phyloP scores from a whole-genome alignment of 2,329 filamentous ascomycete species.

The Talaromyces sp. region DNA sequence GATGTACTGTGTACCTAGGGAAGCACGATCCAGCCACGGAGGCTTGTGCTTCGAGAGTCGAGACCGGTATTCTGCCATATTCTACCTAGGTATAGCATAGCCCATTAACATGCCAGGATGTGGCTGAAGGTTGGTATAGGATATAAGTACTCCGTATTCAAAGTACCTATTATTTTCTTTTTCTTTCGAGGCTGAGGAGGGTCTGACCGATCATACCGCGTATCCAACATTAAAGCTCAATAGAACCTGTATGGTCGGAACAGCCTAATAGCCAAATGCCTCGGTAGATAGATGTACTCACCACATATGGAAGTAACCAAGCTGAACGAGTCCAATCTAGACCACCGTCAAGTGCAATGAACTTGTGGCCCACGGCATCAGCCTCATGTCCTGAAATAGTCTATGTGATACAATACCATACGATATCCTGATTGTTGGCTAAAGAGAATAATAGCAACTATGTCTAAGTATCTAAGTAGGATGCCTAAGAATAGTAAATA shows the following conservation, averaged over 20 bases:
- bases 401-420: background rate
- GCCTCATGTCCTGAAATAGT: background rate
- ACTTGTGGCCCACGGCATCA: background rate
- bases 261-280: background rate
- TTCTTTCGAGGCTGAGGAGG: background rate
- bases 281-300: background rate
- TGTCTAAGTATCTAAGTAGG: too few species aligned
- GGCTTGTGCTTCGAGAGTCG: too few species aligned
- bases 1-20: too few species aligned
- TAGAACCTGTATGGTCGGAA: background rate
- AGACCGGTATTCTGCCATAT: too few species aligned
- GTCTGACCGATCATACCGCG: background rate
- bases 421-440: background rate
- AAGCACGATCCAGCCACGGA: too few species aligned
- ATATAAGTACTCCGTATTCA: too few species aligned
- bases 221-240: background rate
- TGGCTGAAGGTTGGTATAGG: too few species aligned
- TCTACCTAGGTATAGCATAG: too few species aligned
- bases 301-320: background rate
- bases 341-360: too few species aligned
- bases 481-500: background rate
- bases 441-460: background rate
- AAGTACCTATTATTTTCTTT: too few species aligned
- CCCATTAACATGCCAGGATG: too few species aligned
- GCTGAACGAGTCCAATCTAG: background rate